Percentiles rank a stretch among this genome's conserved stretches.
Evolutionary conservation across 2,329 filamentous ascomycete genomes (phyloP).

Genomic region (Pestalotiopsis sp.): DNA sequence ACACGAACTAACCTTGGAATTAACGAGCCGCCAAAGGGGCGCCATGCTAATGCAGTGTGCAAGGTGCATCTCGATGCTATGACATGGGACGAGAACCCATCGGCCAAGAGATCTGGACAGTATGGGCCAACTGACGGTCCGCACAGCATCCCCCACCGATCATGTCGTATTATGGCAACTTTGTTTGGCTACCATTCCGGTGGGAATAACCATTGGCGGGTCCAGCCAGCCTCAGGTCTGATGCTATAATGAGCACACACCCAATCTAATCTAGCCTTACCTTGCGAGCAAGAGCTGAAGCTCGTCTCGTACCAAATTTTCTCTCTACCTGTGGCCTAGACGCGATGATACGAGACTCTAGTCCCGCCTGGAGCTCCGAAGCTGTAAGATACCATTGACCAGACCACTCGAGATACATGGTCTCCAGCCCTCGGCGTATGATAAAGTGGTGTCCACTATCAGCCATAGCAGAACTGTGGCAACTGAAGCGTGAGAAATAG

Average conservation of each 20-base stretch:
- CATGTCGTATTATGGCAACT: background rate
- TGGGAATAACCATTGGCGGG: background rate
- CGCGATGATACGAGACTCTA: background rate
- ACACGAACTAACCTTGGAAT: background rate
- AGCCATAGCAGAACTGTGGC: background rate
- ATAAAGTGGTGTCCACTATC: background rate
- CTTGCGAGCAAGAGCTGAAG: background rate
- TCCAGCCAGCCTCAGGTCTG: background rate
- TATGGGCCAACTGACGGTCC: background rate
- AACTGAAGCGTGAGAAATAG: background rate
- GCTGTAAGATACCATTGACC: background rate
- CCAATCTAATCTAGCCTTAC: background rate
- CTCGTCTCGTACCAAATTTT: background rate
- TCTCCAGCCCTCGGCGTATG: background rate
- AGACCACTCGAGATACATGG: background rate
- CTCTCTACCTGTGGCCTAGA: background rate
- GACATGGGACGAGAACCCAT: background rate
- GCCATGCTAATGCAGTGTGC: background rate
- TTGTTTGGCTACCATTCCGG: background rate
- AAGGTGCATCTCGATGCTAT: background rate
- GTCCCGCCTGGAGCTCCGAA: background rate
- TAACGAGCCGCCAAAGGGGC: background rate
- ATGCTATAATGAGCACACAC: background rate
- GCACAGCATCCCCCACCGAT: background rate
- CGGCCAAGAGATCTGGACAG: background rate